These are phyloP conservation scores for Pseudevernia furfuracea DNA, from an alignment of 495 filamentous ascomycete species.

Conservation along the genomic window DNA sequence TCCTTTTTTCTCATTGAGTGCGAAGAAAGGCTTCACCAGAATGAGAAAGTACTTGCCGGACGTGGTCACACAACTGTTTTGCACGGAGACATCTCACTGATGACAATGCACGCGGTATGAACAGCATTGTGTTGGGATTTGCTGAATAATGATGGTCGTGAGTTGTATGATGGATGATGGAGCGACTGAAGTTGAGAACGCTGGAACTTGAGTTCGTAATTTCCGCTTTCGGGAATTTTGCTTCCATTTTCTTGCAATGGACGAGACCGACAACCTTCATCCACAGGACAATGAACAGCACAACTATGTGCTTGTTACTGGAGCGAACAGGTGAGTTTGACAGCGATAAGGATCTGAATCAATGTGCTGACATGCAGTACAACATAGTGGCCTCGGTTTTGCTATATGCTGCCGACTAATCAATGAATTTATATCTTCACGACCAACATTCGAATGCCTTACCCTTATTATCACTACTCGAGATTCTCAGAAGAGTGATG, in stretches of 20 bases:
- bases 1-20: not conserved
- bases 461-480: conserved; percentile 48
- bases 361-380: conserved; percentile 7
- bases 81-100: not conserved
- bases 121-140: not conserved
- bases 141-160: not conserved
- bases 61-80: not conserved
- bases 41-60: not conserved
- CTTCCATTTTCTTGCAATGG: not conserved
- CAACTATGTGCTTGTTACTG: conserved; percentile 41
- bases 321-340: conserved; percentile 42
- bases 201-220: not conserved
- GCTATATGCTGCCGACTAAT: conserved; percentile 80
- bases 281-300: conserved; percentile 20
- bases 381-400: conserved; percentile 75
- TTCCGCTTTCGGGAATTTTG: conserved; percentile 12
- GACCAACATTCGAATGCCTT: conserved; percentile 51
- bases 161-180: not conserved
- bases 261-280: conserved; percentile 16
- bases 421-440: conserved; percentile 74
- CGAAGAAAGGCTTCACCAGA: not conserved
- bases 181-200: not conserved
- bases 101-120: not conserved
- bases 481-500: conserved; percentile 38
- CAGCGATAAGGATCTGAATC: not conserved